phyloP scores from a whole-genome alignment of 148 eudicot species.

The Drosera capensis region DNA sequence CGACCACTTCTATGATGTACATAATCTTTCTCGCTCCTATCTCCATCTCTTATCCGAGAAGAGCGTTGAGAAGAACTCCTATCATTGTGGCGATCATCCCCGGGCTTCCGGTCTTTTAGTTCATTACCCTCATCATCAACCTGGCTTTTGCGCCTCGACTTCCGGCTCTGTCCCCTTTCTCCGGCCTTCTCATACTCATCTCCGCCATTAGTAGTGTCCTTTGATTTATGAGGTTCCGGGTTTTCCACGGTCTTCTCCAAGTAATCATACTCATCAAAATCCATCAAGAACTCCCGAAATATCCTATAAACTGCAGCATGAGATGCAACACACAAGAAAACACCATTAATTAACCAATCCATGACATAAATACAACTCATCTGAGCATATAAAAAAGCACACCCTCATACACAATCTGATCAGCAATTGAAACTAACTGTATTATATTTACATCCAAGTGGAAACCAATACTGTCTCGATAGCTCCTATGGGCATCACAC shows the following conservation, averaged over 20 bases:
- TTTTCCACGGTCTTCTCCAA: conserved; percentile 60
- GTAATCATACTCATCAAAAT: conserved; percentile 71
- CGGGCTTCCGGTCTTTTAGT: conserved; percentile 41
- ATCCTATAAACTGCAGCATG: too few relatives aligned
- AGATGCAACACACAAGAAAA: too few relatives aligned
- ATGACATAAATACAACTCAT: too few relatives aligned
- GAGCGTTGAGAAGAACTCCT: conserved; percentile 34
- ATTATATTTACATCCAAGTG: too few relatives aligned
- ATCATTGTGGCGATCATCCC: conserved; percentile 33
- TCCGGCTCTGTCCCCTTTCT: conserved; percentile 26
- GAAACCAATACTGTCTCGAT: too few relatives aligned
- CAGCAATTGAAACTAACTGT: too few relatives aligned
- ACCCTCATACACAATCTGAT: too few relatives aligned
- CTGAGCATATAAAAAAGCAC: too few relatives aligned
- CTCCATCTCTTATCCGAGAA: conserved; percentile 36
- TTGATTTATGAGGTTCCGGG: conserved; percentile 24
- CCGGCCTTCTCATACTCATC: conserved; percentile 24
- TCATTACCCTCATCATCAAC: conserved; percentile 26
- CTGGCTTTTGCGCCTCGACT: conserved; percentile 40
- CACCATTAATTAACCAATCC: too few relatives aligned
- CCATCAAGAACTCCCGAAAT: conserved; percentile 30
- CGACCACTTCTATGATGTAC: conserved; percentile 33
- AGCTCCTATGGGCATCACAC: too few relatives aligned
- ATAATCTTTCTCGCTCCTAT: conserved; percentile 30
- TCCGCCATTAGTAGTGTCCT: conserved; percentile 35